These are phyloP conservation scores for Nigrospora sphaerica DNA, from an alignment of 2,329 filamentous ascomycete genomes.

Conservation along the genomic window DNA sequence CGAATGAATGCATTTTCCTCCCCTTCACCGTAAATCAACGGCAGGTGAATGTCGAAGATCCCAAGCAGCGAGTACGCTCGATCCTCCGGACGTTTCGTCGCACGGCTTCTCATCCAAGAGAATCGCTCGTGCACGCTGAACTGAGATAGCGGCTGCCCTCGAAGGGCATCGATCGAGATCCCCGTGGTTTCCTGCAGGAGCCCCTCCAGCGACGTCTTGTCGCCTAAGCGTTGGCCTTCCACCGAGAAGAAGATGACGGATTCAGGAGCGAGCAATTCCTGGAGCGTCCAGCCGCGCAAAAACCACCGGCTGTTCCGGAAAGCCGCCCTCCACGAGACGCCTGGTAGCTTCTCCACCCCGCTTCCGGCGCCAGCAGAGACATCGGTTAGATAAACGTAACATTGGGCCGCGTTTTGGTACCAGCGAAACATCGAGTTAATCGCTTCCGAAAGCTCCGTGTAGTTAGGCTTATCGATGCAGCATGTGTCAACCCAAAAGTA, in stretches of 20 bases:
- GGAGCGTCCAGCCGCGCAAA: background rate
- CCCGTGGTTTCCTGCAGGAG: background rate
- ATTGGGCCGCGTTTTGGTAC: background rate
- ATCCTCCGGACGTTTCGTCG: background rate
- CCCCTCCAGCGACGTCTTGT: background rate
- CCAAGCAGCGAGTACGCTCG: background rate
- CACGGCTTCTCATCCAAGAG: background rate
- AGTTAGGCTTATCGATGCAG: slow-evolving; percentile 1
- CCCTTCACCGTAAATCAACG: background rate
- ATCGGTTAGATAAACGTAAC: slow-evolving; percentile 1
- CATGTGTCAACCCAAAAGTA: slow-evolving; percentile 2
- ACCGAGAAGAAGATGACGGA: background rate
- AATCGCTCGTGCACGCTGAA: background rate
- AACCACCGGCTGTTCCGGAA: background rate
- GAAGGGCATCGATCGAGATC: background rate
- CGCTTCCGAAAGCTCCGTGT: background rate
- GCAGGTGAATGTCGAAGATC: background rate
- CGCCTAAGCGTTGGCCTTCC: background rate
- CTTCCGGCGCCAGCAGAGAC: background rate
- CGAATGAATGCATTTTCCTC: background rate
- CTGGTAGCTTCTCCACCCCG: background rate
- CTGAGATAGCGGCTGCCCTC: background rate
- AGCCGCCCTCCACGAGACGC: background rate
- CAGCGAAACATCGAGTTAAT: slow-evolving; percentile 3
- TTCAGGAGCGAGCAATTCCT: background rate